Base-by-base conservation (phyloP, 345 rosid species). In the Citrus cavaleriei region DNA sequence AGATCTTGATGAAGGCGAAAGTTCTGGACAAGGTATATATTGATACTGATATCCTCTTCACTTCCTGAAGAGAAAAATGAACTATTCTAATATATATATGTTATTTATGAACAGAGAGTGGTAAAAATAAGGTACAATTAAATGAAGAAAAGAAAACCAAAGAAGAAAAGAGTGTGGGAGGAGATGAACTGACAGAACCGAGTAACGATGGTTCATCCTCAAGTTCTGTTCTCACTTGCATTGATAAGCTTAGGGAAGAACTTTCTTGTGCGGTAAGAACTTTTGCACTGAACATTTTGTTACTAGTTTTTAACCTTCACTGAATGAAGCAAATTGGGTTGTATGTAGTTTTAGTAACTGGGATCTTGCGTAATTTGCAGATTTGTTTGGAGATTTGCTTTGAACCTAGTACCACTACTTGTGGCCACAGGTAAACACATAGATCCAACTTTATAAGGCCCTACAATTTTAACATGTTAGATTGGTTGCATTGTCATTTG, bases 361-460 rank as follows among this genome's bases (percentile, higher is more conserved):
- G 30, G 74, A 28, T 57, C 65, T 5, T 71, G 27, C 75, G 51
- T 73, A 32, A 19, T 54, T 79, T 62, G 73, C 92, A 95, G 99
- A 91, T 95, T 66, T 93, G 99, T 83, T 83, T 95, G 77, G 99
- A 95, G 84, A 91, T 95, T 68, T 95, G 99, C 85, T 95, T 70
- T 84, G 99, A 95, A 81, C 99, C 99, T 2, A 93, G 97, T 60
- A 93, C 98, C 74, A 95, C 99, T 72, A 72, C 97, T 81, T 93
- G 97, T 83, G 98, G 99, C 61, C 99, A 95, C 88, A 95, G 98
- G 97, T 93, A 79, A 70, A 46, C 3, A 42, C 38, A 16, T 51
- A 37, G 61, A 57, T 35, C 51, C 58, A 71, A 28, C 8, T 76
- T 35, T 14, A 34, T 21, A 35, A 57, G 30, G 51, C 13, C 13